Evolutionary conservation across 441 rosid species (phyloP), one percentile per base, ranked within the genome.

Genomic region (Eruca vesicaria): DNA sequence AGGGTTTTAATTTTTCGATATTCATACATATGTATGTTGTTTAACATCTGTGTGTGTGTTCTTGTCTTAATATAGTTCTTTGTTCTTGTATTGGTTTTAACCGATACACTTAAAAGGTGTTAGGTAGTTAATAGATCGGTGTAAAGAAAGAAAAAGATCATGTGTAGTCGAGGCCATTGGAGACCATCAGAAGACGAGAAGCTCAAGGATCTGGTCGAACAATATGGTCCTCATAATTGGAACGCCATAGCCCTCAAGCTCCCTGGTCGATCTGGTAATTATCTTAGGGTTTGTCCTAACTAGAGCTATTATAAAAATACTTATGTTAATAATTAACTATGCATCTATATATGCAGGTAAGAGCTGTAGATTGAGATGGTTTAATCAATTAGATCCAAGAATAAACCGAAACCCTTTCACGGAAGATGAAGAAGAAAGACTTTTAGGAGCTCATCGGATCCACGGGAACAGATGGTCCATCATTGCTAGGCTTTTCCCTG

Each of bases 141-240:
- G 19, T 18, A 14, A 23, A 66, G 36, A 33, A 58, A 61, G 62
- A 68, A 33, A 69, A 43, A 11, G 63, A 52, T 31, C 52, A 87
- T 88, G 92, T 86, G 92, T 60, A 79, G 78, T 38, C 80, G 92
- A 83, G 92, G 92, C 73, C 92, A 88, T 48, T 88, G 92, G 90
- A 85, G 90, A 79, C 90, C 90, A 35, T 78, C 86, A 0, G 92
- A 88, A 75, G 92, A 88, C 32, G 88, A 84, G 53, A 86, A 81
- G 81, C 92, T 88, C 6, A 69, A 83, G 52, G 90, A 84, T 77
- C 79, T 86, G 52, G 92, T 88, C 10, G 83, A 86, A 33, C 82
- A 83, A 31, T 83, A 82, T 41, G 92, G 92, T 11, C 92, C 92
- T 52, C 92, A 88, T 78, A 88, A 88, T 55, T 88, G 92, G 92